Evolutionary conservation across 2,329 filamentous ascomycete species (phyloP).

Genomic region (Colletotrichum siamense): DNA sequence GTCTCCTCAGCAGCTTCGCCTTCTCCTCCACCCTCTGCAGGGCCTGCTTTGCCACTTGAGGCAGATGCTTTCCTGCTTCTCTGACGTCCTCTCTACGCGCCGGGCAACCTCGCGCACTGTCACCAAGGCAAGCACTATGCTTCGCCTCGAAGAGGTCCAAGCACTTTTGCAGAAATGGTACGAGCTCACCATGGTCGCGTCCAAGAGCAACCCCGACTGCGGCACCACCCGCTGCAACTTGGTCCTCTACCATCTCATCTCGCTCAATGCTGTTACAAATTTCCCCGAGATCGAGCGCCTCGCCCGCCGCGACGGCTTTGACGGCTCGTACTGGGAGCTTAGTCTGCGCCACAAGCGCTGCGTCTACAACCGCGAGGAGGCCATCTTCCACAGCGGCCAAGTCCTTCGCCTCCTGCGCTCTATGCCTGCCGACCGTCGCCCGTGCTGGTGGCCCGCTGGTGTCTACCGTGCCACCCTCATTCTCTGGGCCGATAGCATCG

Average conservation of each 20-base stretch:
- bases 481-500: conserved; percentile 67
- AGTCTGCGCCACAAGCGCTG: conserved; percentile 65
- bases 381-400: conserved; percentile 72
- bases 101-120: conserved; percentile 49
- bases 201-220: conserved; percentile 61
- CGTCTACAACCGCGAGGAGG: conserved; percentile 67
- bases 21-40: conserved; percentile 73
- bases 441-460: conserved; percentile 74
- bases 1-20: conserved; percentile 64
- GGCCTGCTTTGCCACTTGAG: conserved; percentile 68
- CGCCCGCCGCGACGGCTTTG: conserved; percentile 64
- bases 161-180: conserved; percentile 71
- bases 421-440: conserved; percentile 66
- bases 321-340: conserved; percentile 60
- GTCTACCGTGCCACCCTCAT: conserved; percentile 71
- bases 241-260: conserved; percentile 74
- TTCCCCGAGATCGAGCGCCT: conserved; percentile 72
- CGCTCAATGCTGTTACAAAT: conserved; percentile 70
- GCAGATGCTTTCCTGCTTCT: conserved; percentile 70
- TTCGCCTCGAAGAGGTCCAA: conserved; percentile 69
- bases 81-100: conserved; percentile 54
- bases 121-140: conserved; percentile 64
- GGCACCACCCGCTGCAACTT: conserved; percentile 68
- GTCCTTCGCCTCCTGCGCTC: conserved; percentile 64
- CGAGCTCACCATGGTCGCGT: conserved; percentile 62